These are phyloP conservation scores for Symbiodinium natans DNA, from an alignment of 73 alveolate species.

Conservation along the genomic window DNA sequence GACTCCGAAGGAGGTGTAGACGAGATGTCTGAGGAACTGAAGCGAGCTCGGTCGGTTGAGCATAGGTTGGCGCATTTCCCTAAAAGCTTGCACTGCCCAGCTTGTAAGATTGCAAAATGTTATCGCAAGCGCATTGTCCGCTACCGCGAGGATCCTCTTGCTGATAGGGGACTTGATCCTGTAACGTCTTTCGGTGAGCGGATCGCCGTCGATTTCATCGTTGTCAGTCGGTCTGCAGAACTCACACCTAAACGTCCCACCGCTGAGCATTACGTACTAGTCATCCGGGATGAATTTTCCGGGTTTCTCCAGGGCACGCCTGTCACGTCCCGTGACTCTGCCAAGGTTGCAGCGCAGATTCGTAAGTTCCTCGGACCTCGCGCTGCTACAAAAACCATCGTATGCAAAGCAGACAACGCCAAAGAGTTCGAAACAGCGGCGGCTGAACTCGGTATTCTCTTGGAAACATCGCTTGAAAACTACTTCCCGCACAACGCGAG, in stretches of 20 bases:
- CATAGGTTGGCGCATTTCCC: slow-evolving; percentile 9
- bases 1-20: slow-evolving; percentile 20
- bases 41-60: not conserved
- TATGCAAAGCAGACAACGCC: not conserved
- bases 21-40: not conserved
- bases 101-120: not conserved
- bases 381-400: not conserved
- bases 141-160: not conserved
- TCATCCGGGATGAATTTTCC: slow-evolving; percentile 13
- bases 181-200: slow-evolving; percentile 22
- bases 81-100: not conserved
- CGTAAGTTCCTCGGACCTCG: not conserved
- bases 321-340: not conserved
- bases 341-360: not conserved
- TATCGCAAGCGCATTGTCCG: not conserved
- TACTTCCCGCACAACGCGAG: no score
- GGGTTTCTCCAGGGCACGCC: not conserved
- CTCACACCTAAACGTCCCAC: not conserved
- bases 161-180: slow-evolving; percentile 32
- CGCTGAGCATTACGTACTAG: not conserved
- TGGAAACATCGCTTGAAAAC: no score
- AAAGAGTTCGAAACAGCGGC: no score
- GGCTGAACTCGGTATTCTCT: no score
- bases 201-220: slow-evolving; percentile 11
- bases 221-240: slow-evolving; percentile 13